phyloP scores from a whole-genome alignment of 1,139 yeast species.

The Candida sp. region DNA sequence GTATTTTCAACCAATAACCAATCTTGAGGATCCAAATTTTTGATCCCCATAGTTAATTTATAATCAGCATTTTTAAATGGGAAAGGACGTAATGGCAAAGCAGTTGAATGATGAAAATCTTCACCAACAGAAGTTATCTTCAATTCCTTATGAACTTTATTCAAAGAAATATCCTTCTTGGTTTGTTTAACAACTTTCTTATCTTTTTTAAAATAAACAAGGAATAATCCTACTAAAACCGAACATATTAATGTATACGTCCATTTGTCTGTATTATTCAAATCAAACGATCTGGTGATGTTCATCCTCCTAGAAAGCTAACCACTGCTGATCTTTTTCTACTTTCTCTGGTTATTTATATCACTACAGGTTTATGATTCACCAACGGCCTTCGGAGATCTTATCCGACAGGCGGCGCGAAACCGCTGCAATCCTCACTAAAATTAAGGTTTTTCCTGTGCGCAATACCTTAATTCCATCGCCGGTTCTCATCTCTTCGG shows the following conservation, averaged over 20 bases:
- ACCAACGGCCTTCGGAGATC: not conserved
- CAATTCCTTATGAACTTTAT: conserved; percentile 6
- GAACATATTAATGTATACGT: not conserved
- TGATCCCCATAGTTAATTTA: conserved; percentile 68
- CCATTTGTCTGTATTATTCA: not conserved
- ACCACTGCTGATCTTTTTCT: no score
- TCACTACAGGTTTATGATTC: not conserved
- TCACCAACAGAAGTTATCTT: conserved; percentile 11
- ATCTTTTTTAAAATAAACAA: not conserved
- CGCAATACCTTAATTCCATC: no score
- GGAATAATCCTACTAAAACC: not conserved
- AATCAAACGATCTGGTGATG: not conserved
- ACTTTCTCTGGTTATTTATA: no score
- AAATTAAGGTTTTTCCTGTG: no score
- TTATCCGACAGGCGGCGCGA: not conserved
- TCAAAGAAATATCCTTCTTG: not conserved
- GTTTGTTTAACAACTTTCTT: not conserved
- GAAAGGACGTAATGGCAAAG: conserved; percentile 13
- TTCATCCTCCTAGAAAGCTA: not conserved
- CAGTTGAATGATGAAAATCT: conserved; percentile 16
- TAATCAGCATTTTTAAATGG: conserved; percentile 41
- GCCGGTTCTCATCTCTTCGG: no score
- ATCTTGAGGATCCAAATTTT: conserved; percentile 51
- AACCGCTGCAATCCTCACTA: no score
- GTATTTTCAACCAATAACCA: conserved; percentile 69